These are phyloP conservation scores for Coniella vitis DNA, from an alignment of 2,329 filamentous ascomycete genomes.

Conservation along the genomic window DNA sequence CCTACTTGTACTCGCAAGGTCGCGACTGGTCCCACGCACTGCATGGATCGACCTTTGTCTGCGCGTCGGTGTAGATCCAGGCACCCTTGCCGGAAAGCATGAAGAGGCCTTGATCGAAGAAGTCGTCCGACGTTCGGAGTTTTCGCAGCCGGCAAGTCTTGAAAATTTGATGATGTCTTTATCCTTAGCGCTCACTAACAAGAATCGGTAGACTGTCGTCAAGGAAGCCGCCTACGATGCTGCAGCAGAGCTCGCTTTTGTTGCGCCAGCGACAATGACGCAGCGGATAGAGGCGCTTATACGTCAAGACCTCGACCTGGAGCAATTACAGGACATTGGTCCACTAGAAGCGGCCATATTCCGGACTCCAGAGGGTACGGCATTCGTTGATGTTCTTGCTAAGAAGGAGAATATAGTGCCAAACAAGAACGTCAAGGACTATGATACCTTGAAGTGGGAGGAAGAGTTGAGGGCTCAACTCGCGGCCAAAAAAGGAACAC, in stretches of 20 bases:
- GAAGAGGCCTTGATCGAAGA: conserved; percentile 60
- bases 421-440: conserved; percentile 89
- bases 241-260: conserved; percentile 86
- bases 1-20: conserved; percentile 70
- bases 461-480: conserved; percentile 81
- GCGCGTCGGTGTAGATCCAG: conserved; percentile 74
- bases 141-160: conserved; percentile 13
- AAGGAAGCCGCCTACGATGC: conserved; percentile 73
- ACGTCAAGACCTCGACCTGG: conserved; percentile 62
- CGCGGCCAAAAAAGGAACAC: conserved; percentile 85
- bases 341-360: conserved; percentile 90
- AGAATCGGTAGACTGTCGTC: conserved; percentile 27
- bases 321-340: conserved; percentile 65
- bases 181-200: background rate
- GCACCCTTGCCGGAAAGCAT: conserved; percentile 61
- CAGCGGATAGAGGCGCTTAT: conserved; percentile 70
- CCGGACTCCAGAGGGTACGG: conserved; percentile 78
- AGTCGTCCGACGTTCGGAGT: conserved; percentile 40
- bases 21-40: conserved; percentile 67
- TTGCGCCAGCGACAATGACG: conserved; percentile 77
- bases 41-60: conserved; percentile 90
- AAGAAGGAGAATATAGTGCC: conserved; percentile 67
- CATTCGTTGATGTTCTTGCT: conserved; percentile 84
- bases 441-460: conserved; percentile 96
- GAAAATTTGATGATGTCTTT: background rate